phyloP scores from a whole-genome alignment of 2,329 filamentous ascomycete genomes.

The Paracorniculantispora psalliotae region DNA sequence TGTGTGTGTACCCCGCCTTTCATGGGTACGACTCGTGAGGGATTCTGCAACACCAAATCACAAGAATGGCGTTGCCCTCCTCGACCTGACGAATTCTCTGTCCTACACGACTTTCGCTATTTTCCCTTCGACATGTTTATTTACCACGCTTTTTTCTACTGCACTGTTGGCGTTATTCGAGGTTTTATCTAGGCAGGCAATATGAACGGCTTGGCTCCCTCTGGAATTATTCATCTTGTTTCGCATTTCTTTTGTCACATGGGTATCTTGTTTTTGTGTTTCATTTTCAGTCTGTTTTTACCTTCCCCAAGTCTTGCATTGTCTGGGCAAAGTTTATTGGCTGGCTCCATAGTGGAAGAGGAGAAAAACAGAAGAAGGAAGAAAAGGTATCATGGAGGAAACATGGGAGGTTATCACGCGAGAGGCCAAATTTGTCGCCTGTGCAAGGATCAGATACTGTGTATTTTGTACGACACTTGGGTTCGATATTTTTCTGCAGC shows the following conservation, averaged over 20 bases:
- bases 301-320: background rate
- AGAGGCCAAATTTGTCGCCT: background rate
- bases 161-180: constrained; percentile 3
- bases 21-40: background rate
- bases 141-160: background rate
- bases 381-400: background rate
- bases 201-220: background rate
- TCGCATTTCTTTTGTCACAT: background rate
- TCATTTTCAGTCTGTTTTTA: background rate
- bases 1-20: background rate
- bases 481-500: background rate
- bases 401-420: background rate
- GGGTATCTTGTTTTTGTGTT: background rate
- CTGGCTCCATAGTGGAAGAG: background rate
- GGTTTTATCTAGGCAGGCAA: background rate
- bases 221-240: background rate
- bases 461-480: background rate
- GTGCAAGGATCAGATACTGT: background rate
- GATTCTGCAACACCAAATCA: background rate
- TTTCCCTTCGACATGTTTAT: constrained; percentile 3
- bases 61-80: background rate
- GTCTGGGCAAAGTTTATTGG: background rate
- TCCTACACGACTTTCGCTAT: background rate
- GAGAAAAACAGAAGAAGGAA: background rate
- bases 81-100: background rate